phyloP scores from a whole-genome alignment of 352 stramenopile genomes.

The Phytophthora constricta region DNA sequence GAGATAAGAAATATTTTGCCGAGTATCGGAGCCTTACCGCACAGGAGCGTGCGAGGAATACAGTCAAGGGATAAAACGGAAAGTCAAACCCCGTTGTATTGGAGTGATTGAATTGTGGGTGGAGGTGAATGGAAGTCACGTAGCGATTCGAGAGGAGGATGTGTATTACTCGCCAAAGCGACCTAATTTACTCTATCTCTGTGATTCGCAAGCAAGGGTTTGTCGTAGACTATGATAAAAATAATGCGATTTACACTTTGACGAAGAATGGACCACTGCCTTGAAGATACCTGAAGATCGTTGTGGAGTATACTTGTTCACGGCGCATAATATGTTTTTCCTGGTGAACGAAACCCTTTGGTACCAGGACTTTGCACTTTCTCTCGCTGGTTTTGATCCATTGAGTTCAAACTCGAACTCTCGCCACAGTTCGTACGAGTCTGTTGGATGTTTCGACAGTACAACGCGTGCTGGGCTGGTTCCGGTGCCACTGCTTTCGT shows the following conservation, averaged over 20 bases:
- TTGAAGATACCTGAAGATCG: neutral
- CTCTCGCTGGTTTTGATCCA: too few species aligned
- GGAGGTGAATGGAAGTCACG: neutral
- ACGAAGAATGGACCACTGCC: neutral
- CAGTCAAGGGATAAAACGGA: constrained; percentile 6
- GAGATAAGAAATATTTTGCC: constrained; percentile 11
- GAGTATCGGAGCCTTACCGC: neutral
- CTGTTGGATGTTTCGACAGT: too few species aligned
- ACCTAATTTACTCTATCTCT: neutral
- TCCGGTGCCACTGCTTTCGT: too few species aligned
- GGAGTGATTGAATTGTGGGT: constrained; percentile 5
- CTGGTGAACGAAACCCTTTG: too few species aligned
- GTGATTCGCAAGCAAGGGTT: neutral
- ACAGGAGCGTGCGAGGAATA: neutral
- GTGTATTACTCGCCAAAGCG: neutral
- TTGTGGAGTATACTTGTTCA: constrained; percentile 3
- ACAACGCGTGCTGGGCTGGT: too few species aligned
- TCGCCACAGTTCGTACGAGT: too few species aligned
- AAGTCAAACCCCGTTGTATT: neutral
- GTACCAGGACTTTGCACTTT: neutral
- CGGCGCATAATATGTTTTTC: constrained; percentile 1
- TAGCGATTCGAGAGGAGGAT: neutral
- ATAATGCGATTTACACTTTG: neutral
- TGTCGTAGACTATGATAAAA: neutral
- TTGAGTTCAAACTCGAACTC: too few species aligned